A percentile compares a stretch with the other conserved stretches of the same genome.
phyloP scores from a whole-genome alignment of 352 stramenopile genomes.

The Phytopythium kandeliae region DNA sequence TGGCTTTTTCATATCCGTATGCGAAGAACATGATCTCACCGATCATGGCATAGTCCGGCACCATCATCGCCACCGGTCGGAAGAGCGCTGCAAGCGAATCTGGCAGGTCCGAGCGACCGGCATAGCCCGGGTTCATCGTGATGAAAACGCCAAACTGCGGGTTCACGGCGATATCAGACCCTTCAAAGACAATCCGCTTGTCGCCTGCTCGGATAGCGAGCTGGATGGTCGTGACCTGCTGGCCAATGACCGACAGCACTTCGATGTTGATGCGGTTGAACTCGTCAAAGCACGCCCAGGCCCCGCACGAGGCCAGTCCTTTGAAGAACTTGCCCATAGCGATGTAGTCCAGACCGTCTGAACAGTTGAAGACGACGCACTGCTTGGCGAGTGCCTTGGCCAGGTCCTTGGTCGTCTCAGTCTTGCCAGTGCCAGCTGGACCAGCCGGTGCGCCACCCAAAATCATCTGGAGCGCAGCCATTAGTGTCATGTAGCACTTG shows the following conservation, averaged over 20 bases:
- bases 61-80: conserved; percentile 89
- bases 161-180: conserved; percentile 92
- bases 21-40: conserved; percentile 91
- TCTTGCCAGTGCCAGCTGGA: conserved; percentile 93
- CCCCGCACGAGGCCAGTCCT: conserved; percentile 90
- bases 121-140: conserved; percentile 90
- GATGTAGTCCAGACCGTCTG: conserved; percentile 92
- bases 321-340: conserved; percentile 96
- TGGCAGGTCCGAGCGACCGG: conserved; percentile 80
- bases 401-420: conserved; percentile 94
- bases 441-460: conserved; percentile 90
- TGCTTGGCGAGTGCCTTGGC: conserved; percentile 94
- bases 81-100: conserved; percentile 85
- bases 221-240: conserved; percentile 92
- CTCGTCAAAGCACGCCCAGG: conserved; percentile 90
- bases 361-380: conserved; percentile 95
- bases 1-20: conserved; percentile 60
- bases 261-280: conserved; percentile 90
- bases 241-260: conserved; percentile 81
- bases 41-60: conserved; percentile 88
- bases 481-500: conserved; percentile 95
- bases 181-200: conserved; percentile 91
- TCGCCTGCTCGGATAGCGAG: conserved; percentile 79
- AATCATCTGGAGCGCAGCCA: conserved; percentile 95
- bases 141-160: conserved; percentile 90